Conservation (phyloP, 2,329 filamentous ascomycete genomes). For the Proliferodiscus dingleyae region DNA sequence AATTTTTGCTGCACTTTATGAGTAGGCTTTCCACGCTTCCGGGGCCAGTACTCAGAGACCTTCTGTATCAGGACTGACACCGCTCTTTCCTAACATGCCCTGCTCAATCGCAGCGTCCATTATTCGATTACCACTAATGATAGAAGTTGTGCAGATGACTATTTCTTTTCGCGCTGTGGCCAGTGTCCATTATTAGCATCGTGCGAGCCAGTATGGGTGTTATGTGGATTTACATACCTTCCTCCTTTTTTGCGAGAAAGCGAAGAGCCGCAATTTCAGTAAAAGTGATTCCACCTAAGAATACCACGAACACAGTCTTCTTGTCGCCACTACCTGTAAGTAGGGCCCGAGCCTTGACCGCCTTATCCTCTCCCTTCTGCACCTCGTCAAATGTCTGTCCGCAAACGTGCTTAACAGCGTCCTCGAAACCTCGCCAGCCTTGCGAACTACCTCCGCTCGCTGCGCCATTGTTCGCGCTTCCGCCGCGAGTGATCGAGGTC, state of each 20-base stretch:
- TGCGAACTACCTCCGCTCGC: conserved; percentile 57
- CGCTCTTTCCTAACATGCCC: conserved; percentile 25
- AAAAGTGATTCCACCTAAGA: conserved; percentile 93
- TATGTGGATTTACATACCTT: conserved; percentile 42
- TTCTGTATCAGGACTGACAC: conserved; percentile 7
- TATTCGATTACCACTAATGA: conserved; percentile 84
- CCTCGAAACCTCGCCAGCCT: conserved; percentile 92
- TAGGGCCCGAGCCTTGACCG: conserved; percentile 77
- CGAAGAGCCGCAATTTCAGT: conserved; percentile 92
- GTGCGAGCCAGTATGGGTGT: background rate
- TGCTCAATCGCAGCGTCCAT: conserved; percentile 82
- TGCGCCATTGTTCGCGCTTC: conserved; percentile 41
- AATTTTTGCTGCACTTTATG: background rate
- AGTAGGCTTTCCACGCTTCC: conserved; percentile 39
- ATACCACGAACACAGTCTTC: conserved; percentile 94
- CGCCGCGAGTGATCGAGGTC: conserved; percentile 62
- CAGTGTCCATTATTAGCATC: conserved; percentile 7
- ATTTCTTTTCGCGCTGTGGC: conserved; percentile 70
- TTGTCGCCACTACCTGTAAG: conserved; percentile 69
- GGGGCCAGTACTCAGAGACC: background rate
- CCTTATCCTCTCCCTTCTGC: conserved; percentile 90
- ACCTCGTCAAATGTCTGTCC: conserved; percentile 88
- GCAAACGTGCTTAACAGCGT: conserved; percentile 78
- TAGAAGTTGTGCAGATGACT: conserved; percentile 86
- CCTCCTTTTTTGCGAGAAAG: conserved; percentile 81